phyloP scores from a whole-genome alignment of 2,329 filamentous ascomycete species.

The Pyrenochaeta sp. region DNA sequence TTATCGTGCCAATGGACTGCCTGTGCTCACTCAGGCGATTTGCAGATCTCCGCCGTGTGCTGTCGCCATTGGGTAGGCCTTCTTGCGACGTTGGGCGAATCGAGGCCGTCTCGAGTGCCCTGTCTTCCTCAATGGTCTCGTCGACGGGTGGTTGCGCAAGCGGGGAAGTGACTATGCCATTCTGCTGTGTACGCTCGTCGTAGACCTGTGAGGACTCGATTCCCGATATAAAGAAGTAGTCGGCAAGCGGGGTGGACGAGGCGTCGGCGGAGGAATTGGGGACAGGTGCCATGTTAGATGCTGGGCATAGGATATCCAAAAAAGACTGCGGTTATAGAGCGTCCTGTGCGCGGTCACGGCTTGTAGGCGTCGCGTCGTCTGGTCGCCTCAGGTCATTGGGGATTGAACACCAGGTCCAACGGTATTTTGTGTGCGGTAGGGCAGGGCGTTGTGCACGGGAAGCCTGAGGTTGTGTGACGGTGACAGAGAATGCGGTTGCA shows the following conservation, averaged over 20 bases:
- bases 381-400: slow-evolving; percentile 45
- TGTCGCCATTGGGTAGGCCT: slow-evolving; percentile 52
- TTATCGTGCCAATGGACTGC: slow-evolving; percentile 62
- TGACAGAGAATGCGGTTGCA: slow-evolving; percentile 37
- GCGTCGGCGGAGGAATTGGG: slow-evolving; percentile 50
- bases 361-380: slow-evolving; percentile 34
- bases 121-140: slow-evolving; percentile 69
- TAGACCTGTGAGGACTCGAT: slow-evolving; percentile 62
- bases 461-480: slow-evolving; percentile 36
- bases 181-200: slow-evolving; percentile 53
- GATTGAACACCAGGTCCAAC: slow-evolving; percentile 44
- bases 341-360: slow-evolving; percentile 33
- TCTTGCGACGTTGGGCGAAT: slow-evolving; percentile 55
- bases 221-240: slow-evolving; percentile 72
- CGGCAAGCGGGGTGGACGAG: slow-evolving; percentile 65
- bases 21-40: slow-evolving; percentile 56
- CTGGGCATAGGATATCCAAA: slow-evolving; percentile 43
- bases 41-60: slow-evolving; percentile 45
- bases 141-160: slow-evolving; percentile 51
- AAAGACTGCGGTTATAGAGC: slow-evolving; percentile 31
- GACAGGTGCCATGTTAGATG: slow-evolving; percentile 49
- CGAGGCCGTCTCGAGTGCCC: slow-evolving; percentile 62
- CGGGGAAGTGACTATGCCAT: slow-evolving; percentile 38
- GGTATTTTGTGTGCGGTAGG: slow-evolving; percentile 38
- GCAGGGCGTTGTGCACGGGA: slow-evolving; percentile 28